Evolutionary conservation across 306 rosid species (phyloP).

Genomic region (Hippophae gyantsensis): DNA sequence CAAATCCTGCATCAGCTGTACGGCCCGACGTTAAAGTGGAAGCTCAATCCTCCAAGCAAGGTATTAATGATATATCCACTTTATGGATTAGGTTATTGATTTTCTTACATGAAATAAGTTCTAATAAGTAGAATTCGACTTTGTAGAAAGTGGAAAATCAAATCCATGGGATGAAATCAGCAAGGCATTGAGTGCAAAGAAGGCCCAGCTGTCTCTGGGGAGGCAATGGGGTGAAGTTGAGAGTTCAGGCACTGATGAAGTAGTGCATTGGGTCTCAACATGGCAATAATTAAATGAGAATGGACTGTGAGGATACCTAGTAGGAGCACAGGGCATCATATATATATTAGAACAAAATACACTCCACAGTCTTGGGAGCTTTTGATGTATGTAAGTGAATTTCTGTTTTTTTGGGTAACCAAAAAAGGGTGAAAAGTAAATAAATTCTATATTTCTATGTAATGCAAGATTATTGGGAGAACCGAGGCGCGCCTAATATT

Average conservation of each 20-base stretch:
- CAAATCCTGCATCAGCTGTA: conserved; percentile 22
- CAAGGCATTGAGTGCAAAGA: conserved; percentile 55
- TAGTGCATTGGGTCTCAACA: conserved; percentile 81
- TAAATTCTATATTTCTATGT: no score
- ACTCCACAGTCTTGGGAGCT: background rate
- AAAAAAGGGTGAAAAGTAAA: no score
- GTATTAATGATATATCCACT: conserved; percentile 25
- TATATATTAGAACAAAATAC: background rate
- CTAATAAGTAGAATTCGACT: conserved; percentile 1
- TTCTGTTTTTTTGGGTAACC: no score
- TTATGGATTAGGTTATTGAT: conserved; percentile 2
- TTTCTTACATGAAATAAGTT: background rate
- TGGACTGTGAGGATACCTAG: conserved; percentile 30
- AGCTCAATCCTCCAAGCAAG: conserved; percentile 27
- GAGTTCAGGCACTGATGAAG: conserved; percentile 49
- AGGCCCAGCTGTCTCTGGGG: conserved; percentile 46
- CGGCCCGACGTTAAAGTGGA: conserved; percentile 16
- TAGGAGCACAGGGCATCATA: background rate
- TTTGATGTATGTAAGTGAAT: background rate
- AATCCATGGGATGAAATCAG: conserved; percentile 79
- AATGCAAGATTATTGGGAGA: no score
- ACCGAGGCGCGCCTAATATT: no score
- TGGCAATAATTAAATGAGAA: conserved; percentile 63
- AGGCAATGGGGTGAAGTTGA: conserved; percentile 46
- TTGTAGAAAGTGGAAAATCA: conserved; percentile 58